Percentiles rank a stretch among this genome's conserved stretches.
These are phyloP conservation scores for Botrytis hyacinthi DNA, from an alignment of 2,329 filamentous ascomycete genomes.

Conservation along the genomic window DNA sequence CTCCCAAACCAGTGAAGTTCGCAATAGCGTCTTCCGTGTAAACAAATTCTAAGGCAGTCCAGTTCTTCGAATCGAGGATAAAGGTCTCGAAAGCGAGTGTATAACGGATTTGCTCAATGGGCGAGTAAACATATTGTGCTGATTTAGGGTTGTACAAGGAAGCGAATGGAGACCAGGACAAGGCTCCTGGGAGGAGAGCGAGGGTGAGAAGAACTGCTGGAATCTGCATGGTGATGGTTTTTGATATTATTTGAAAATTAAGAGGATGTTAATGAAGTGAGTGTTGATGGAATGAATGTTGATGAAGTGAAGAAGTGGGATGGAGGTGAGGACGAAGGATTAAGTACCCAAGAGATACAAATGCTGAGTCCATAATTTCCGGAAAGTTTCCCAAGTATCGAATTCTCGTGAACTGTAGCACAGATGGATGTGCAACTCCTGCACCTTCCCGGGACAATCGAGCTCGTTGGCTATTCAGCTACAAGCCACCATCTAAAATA, in stretches of 20 bases:
- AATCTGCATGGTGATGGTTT: not conserved
- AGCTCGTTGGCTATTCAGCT: not conserved
- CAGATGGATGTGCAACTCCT: not conserved
- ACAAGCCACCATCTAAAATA: not conserved
- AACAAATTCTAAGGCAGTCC: not conserved
- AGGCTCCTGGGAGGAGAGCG: conserved; percentile 1
- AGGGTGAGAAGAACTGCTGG: not conserved
- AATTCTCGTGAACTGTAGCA: not conserved
- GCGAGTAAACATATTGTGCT: conserved; percentile 1
- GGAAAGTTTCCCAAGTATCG: not conserved
- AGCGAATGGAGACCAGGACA: not conserved
- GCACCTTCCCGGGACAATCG: not conserved
- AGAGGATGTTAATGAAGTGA: not conserved
- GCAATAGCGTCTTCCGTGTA: conserved; percentile 12
- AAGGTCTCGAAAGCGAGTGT: conserved; percentile 13
- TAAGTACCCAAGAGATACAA: not conserved
- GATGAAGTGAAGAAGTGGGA: not conserved
- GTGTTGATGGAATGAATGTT: not conserved
- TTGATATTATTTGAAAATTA: not conserved
- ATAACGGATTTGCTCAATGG: conserved; percentile 19
- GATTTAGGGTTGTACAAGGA: not conserved
- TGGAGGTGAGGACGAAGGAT: not conserved
- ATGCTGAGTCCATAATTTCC: not conserved
- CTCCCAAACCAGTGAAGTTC: conserved; percentile 13
- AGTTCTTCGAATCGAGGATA: conserved; percentile 13